These are phyloP conservation scores for Phytopythium kandeliae DNA, from an alignment of 352 stramenopile species.

Conservation along the genomic window DNA sequence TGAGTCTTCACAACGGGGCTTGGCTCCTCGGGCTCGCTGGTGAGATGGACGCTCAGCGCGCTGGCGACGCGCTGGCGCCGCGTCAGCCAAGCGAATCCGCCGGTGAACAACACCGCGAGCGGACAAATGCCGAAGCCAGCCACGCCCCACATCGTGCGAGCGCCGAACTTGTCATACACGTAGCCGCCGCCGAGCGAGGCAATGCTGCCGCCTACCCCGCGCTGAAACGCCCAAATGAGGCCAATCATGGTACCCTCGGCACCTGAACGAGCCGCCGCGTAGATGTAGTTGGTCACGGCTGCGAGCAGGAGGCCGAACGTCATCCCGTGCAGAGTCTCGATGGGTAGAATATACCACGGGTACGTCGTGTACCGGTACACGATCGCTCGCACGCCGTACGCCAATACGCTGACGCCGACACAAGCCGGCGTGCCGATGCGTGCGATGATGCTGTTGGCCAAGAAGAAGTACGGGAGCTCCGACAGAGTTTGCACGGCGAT, in stretches of 20 bases:
- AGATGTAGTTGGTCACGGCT: conserved; percentile 38
- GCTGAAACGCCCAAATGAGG: conserved; percentile 30
- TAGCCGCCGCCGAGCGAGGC: conserved; percentile 33
- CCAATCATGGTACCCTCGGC: conserved; percentile 38
- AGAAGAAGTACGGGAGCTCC: conserved; percentile 45
- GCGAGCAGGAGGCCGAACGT: conserved; percentile 34
- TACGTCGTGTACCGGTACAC: conserved; percentile 38
- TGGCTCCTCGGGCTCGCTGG: no score
- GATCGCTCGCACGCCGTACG: conserved; percentile 25
- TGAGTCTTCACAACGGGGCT: no score
- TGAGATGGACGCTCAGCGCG: background rate
- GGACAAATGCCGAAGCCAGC: conserved; percentile 24
- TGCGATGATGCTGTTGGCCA: conserved; percentile 32
- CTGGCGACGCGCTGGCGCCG: background rate
- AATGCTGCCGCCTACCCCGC: conserved; percentile 23
- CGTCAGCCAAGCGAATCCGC: background rate
- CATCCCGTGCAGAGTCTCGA: conserved; percentile 37
- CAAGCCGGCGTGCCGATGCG: conserved; percentile 27
- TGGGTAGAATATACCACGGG: conserved; percentile 32
- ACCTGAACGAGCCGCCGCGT: conserved; percentile 18
- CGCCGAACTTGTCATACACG: conserved; percentile 30
- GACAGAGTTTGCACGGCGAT: conserved; percentile 31
- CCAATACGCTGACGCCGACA: conserved; percentile 23
- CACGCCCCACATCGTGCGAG: conserved; percentile 28
- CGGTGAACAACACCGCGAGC: background rate